Percentiles rank a stretch among this genome's conserved stretches.
These are phyloP conservation scores for Botrytis elliptica DNA, from an alignment of 2,329 filamentous ascomycete genomes.

Conservation along the genomic window DNA sequence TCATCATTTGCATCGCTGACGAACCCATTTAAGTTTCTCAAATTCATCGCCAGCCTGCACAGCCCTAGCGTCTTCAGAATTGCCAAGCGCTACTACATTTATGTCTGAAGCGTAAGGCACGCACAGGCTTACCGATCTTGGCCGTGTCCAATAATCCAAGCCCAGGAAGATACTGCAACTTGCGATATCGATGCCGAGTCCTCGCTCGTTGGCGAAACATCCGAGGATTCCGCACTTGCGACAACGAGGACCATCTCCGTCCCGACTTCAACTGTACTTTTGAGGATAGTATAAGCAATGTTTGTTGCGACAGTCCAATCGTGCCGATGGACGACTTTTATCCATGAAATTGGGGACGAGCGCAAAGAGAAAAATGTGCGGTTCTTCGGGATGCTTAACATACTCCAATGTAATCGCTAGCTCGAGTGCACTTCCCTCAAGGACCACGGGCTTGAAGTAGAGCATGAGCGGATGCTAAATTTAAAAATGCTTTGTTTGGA, in stretches of 20 bases:
- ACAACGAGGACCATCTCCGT: background rate
- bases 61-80: background rate
- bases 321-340: background rate
- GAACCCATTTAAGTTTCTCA: background rate
- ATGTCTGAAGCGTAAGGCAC: slow-evolving; percentile 35
- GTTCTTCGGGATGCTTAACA: background rate
- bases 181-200: slow-evolving; percentile 22
- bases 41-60: background rate
- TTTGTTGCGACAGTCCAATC: background rate
- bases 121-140: slow-evolving; percentile 38
- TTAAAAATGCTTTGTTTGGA: slow-evolving; percentile 44
- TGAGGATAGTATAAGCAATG: background rate
- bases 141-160: slow-evolving; percentile 33
- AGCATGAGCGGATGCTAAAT: slow-evolving; percentile 42
- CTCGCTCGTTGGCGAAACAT: background rate
- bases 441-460: background rate
- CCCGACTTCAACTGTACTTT: background rate
- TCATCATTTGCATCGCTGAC: background rate
- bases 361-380: background rate
- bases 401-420: background rate
- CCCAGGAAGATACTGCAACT: slow-evolving; percentile 20
- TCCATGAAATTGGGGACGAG: slow-evolving; percentile 15
- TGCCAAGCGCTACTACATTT: background rate
- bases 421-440: background rate
- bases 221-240: background rate